These are phyloP conservation scores for Boletus sp. DNA, from an alignment of 768 basidiomycete genomes.

Conservation along the genomic window DNA sequence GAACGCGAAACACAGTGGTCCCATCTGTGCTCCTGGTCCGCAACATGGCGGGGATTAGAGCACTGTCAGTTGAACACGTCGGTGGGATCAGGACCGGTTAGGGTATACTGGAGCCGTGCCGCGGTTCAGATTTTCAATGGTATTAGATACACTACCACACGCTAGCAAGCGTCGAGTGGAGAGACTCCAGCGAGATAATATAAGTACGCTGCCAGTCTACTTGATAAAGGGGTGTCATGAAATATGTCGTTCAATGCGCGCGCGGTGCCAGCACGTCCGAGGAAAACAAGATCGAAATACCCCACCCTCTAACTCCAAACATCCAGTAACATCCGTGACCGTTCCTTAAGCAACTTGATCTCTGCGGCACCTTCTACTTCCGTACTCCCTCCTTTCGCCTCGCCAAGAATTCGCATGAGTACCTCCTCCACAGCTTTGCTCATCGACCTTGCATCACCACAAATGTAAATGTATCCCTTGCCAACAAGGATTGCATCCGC, in stretches of 20 bases:
- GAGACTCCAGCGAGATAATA: conserved; percentile 4
- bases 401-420: conserved; percentile 77
- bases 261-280: not conserved
- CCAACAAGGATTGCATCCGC: conserved; percentile 88
- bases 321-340: conserved; percentile 81
- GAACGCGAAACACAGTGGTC: conserved; percentile 3
- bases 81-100: not conserved
- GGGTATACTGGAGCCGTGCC: too few relatives aligned
- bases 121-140: too few relatives aligned
- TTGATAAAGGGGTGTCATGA: conserved; percentile 11
- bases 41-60: conserved; percentile 17
- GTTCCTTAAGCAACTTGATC: conserved; percentile 92
- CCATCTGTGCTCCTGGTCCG: conserved; percentile 6
- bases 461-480: conserved; percentile 97
- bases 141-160: not conserved
- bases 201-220: conserved; percentile 17
- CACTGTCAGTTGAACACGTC: not conserved
- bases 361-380: conserved; percentile 89
- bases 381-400: conserved; percentile 87
- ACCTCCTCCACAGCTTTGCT: conserved; percentile 92
- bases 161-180: not conserved
- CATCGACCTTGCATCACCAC: conserved; percentile 97
- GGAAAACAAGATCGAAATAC: not conserved
- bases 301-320: conserved; percentile 74
- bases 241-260: conserved; percentile 2